Percentiles rank a stretch among this genome's conserved stretches.
These are phyloP conservation scores for Myriosclerotinia curreyana DNA, from an alignment of 2,329 filamentous ascomycete genomes.

Conservation along the genomic window DNA sequence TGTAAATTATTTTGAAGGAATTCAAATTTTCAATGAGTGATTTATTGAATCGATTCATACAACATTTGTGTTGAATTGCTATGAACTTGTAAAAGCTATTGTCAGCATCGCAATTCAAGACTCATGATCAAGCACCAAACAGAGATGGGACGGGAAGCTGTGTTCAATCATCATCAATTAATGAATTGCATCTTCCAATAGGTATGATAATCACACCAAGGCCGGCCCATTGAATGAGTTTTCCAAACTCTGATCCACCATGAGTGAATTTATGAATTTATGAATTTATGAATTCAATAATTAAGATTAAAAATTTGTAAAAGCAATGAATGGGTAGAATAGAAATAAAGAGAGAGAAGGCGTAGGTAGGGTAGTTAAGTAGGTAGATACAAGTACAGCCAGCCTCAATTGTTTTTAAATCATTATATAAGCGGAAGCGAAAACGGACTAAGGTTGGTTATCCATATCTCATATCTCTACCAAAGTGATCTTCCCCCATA, in stretches of 20 bases:
- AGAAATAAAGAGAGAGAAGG: slow-evolving; percentile 14
- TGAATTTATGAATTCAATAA: too few species aligned
- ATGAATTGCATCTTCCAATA: not conserved
- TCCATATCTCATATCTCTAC: slow-evolving; percentile 35
- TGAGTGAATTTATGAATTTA: too few species aligned
- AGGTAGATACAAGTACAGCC: not conserved
- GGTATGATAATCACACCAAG: too few species aligned
- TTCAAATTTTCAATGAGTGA: not conserved
- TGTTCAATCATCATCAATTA: not conserved
- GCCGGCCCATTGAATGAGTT: too few species aligned
- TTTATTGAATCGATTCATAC: not conserved
- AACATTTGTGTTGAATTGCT: not conserved
- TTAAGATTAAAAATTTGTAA: too few species aligned
- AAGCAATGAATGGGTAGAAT: not conserved
- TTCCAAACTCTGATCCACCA: too few species aligned
- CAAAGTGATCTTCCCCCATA: slow-evolving; percentile 30
- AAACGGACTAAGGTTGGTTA: slow-evolving; percentile 22
- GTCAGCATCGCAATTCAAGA: not conserved
- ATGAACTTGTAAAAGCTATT: not conserved
- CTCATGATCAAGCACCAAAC: not conserved
- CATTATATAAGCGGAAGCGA: slow-evolving; percentile 29
- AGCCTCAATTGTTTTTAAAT: not conserved
- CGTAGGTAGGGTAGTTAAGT: too few species aligned
- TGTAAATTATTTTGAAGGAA: slow-evolving; percentile 5
- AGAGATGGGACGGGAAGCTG: not conserved